Evolutionary conservation across 768 basidiomycete species (phyloP).

Genomic region (Exidia glandulosa): DNA sequence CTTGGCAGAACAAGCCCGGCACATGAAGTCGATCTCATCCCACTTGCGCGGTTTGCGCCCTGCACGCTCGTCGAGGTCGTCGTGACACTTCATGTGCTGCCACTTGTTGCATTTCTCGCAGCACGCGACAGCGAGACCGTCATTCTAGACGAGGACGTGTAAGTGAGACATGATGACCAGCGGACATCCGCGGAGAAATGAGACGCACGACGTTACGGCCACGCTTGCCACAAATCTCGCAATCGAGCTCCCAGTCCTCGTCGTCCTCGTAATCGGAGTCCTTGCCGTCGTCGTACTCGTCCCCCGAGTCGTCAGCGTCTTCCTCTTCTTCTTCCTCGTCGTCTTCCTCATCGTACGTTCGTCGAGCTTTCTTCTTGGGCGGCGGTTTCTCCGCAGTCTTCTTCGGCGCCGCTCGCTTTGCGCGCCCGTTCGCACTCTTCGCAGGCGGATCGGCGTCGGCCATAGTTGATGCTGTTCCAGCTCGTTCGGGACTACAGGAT

Average conservation of each 20-base stretch:
- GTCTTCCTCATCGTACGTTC: not conserved
- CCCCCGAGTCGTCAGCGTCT: conserved; percentile 4
- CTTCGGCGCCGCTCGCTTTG: not conserved
- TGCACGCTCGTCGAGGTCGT: conserved; percentile 50
- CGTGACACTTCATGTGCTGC: conserved; percentile 87
- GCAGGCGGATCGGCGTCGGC: too few species aligned
- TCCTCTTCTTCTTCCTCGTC: not conserved
- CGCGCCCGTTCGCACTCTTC: not conserved
- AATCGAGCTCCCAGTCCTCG: conserved; percentile 79
- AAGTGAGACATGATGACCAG: conserved; percentile 6
- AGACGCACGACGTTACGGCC: conserved; percentile 62
- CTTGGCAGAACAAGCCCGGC: conserved; percentile 36
- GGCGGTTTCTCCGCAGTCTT: not conserved
- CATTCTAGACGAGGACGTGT: conserved; percentile 41
- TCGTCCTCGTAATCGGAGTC: conserved; percentile 15
- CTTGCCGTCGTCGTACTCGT: not conserved
- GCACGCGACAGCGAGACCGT: conserved; percentile 65
- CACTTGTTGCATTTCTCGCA: conserved; percentile 76
- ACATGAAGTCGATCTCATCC: conserved; percentile 77
- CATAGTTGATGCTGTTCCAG: too few species aligned
- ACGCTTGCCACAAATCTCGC: conserved; percentile 67
- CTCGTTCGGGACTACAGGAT: not conserved
- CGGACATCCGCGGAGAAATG: not conserved
- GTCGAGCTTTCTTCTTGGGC: not conserved
- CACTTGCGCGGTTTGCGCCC: conserved; percentile 68